Conservation (phyloP, 345 rosid species). For the Passiflora organensis region DNA sequence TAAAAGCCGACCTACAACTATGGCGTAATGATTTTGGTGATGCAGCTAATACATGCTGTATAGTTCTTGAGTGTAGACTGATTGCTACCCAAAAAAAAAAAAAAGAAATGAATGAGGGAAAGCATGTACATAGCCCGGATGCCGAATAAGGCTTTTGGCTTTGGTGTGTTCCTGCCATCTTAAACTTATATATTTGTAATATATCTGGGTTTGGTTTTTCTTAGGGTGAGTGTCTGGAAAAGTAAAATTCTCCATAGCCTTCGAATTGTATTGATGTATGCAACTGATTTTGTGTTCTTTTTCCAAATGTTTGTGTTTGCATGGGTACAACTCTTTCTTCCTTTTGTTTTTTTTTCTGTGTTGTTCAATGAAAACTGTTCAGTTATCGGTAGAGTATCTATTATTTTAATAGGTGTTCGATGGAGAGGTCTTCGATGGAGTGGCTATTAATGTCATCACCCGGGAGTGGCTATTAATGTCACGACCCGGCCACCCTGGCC, state of each 20-base stretch:
- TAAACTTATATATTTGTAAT: conserved; percentile 19
- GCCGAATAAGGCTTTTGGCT: conserved; percentile 32
- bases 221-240: conserved; percentile 15
- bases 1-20: conserved; percentile 31
- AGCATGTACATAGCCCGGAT: conserved; percentile 4
- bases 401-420: no score
- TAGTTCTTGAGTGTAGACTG: not conserved
- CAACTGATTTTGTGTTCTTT: not conserved
- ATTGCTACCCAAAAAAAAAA: no score
- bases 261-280: not conserved
- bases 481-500: no score
- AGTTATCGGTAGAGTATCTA: no score
- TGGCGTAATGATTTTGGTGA: conserved; percentile 19
- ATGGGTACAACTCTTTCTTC: no score
- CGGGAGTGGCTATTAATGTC: no score
- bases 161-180: conserved; percentile 12
- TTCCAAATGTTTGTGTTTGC: no score
- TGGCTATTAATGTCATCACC: no score
- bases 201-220: conserved; percentile 1
- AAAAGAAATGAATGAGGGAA: not conserved
- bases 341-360: no score
- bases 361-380: no score
- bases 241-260: conserved; percentile 3
- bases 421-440: no score
- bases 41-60: no score